Evolutionary conservation across 345 rosid species (phyloP).

Genomic region (Lepidium aucheri): DNA sequence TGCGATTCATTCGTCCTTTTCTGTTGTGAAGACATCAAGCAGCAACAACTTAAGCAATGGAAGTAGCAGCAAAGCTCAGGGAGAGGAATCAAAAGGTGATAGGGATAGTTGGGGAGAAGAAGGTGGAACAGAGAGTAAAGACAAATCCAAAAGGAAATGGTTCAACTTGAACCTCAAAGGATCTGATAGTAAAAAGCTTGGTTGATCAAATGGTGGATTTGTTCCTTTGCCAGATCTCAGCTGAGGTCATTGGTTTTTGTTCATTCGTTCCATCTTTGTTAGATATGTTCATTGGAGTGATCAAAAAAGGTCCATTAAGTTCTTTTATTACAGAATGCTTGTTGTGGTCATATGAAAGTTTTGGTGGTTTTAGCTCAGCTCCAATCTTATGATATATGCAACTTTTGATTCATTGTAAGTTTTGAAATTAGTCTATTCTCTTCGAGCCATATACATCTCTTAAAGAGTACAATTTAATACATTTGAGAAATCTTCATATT

Average conservation of each 20-base stretch:
- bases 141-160: slow-evolving; percentile 91
- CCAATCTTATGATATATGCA: background rate
- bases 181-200: slow-evolving; percentile 57
- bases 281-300: slow-evolving; percentile 6
- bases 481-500: background rate
- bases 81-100: slow-evolving; percentile 49
- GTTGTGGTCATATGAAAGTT: slow-evolving; percentile 1
- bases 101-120: slow-evolving; percentile 60
- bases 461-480: background rate
- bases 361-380: background rate
- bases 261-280: background rate
- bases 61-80: slow-evolving; percentile 52
- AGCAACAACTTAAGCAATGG: slow-evolving; percentile 43
- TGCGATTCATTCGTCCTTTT: slow-evolving; percentile 59
- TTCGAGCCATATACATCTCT: background rate
- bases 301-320: background rate
- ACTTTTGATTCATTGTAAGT: background rate
- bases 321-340: background rate
- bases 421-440: background rate
- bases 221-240: background rate
- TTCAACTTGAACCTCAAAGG: slow-evolving; percentile 83
- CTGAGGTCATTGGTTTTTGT: background rate
- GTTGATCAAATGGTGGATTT: slow-evolving; percentile 14
- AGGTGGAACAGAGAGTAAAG: slow-evolving; percentile 64
- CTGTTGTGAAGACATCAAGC: slow-evolving; percentile 35